Base-by-base conservation (phyloP, 2,329 filamentous ascomycete genomes). In the Camillea tinctor region DNA sequence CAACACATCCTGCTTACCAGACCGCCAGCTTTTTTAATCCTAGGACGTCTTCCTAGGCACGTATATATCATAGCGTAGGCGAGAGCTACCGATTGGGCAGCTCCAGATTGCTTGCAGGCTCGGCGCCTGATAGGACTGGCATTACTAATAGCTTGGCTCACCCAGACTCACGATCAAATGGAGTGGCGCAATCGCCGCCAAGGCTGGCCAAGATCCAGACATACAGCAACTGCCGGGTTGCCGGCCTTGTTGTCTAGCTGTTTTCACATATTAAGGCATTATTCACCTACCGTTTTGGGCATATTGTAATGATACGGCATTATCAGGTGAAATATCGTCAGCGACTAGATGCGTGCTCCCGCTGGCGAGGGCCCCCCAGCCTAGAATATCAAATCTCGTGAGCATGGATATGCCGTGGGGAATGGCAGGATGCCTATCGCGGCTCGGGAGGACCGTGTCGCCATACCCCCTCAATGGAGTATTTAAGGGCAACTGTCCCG, bases 221-320 rank as follows among this genome's bases (percentile, higher is more conserved):
- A 58, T 55, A 64, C 61, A 63, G 63, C 61, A 60, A 61, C 59
- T 63, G 59, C 63, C 58, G 61, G 36, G 56, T 51, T 58, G 48
- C 21, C 17, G 40, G 24, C 60, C 56, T 59, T 40, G 53, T 56
- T 64, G 61, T 61, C 61, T 19, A 50, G 21, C 19, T 13, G 48
- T 48, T 30, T 60, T 58, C 54, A 60, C 61, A 68, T 60, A 66
- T 65, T 69, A 67, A 67, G 52, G 36, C 23, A 19, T 30, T 50
- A 60, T 52, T 57, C 64, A 69, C 68, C 68, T 71, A 69, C 69
- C 68, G 13, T 48, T 66, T 69, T 67, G 3, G 64, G 68, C 68
- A 66, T 59, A 66, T 68, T 67, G 59, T 52, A 63, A 66, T 71
- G 54, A 59, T 63, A 67, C 64, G 62, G 59, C 61, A 69, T 68